These are phyloP conservation scores for Neodidymelliopsis sp. DNA, from an alignment of 2,329 filamentous ascomycete species.

Conservation along the genomic window DNA sequence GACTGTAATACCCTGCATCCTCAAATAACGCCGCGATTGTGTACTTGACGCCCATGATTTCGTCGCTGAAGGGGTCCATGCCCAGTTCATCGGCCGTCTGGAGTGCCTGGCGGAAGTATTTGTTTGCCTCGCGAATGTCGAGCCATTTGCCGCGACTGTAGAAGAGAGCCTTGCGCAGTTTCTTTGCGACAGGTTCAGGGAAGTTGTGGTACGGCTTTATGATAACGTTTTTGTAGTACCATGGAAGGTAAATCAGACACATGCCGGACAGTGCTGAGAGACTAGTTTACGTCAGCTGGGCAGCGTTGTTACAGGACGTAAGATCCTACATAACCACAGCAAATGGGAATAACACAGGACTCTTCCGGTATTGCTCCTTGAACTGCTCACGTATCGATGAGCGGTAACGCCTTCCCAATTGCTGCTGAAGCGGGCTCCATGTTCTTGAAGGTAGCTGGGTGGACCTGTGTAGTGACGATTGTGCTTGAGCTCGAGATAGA, in stretches of 20 bases:
- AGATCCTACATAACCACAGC: slow-evolving; percentile 37
- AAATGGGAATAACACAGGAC: slow-evolving; percentile 51
- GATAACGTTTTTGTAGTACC: slow-evolving; percentile 57
- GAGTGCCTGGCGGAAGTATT: slow-evolving; percentile 83
- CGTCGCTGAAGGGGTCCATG: slow-evolving; percentile 89
- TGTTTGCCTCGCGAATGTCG: slow-evolving; percentile 78
- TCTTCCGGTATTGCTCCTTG: slow-evolving; percentile 45
- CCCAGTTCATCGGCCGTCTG: slow-evolving; percentile 74
- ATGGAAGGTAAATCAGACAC: slow-evolving; percentile 54
- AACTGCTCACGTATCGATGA: slow-evolving; percentile 38
- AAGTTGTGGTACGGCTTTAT: slow-evolving; percentile 61
- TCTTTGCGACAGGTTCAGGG: slow-evolving; percentile 76
- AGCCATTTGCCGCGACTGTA: slow-evolving; percentile 73
- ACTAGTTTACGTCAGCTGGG: slow-evolving; percentile 27
- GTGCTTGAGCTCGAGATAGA: slow-evolving; percentile 37
- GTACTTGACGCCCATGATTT: slow-evolving; percentile 88
- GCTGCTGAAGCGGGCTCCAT: slow-evolving; percentile 38
- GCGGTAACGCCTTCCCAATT: slow-evolving; percentile 35
- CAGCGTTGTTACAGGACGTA: neutral
- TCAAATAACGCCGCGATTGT: slow-evolving; percentile 82
- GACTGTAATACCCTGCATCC: slow-evolving; percentile 72
- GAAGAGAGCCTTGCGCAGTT: slow-evolving; percentile 84
- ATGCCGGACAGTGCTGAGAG: slow-evolving; percentile 51
- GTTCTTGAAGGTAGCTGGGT: slow-evolving; percentile 30
- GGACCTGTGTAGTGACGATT: slow-evolving; percentile 26